Conservation (phyloP, 306 rosid species). For the Prinsepia uniflora region DNA sequence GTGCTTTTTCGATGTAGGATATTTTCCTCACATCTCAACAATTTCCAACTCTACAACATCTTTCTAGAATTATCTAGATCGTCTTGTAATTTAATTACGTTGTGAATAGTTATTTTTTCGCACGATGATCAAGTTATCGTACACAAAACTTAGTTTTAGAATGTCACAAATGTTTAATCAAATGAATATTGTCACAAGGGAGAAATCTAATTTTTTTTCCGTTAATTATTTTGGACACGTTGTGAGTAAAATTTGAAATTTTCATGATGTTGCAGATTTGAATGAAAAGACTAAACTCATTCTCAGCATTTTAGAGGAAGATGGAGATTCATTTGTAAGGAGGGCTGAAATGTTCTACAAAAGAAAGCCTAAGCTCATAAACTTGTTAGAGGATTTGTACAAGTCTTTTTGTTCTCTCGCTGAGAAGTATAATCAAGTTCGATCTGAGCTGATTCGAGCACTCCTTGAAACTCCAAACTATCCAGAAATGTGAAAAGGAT, state of each 20-base stretch:
- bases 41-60: neutral
- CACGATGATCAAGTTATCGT: neutral
- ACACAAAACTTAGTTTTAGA: neutral
- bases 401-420: conserved; percentile 31
- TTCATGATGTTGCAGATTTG: conserved; percentile 22
- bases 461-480: conserved; percentile 9
- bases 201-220: too few relatives aligned
- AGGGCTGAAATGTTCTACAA: conserved; percentile 37
- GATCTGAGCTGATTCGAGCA: conserved; percentile 9
- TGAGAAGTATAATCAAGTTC: conserved; percentile 22
- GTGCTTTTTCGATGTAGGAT: too few relatives aligned
- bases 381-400: conserved; percentile 27
- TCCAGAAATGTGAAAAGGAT: conserved; percentile 12
- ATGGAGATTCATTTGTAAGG: conserved; percentile 34
- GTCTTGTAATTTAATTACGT: too few relatives aligned
- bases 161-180: too few relatives aligned
- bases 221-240: too few relatives aligned
- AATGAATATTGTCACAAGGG: too few relatives aligned
- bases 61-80: too few relatives aligned
- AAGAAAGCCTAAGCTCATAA: conserved; percentile 30
- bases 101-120: too few relatives aligned
- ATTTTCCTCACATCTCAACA: too few relatives aligned
- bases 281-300: conserved; percentile 36
- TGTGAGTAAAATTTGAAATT: too few relatives aligned
- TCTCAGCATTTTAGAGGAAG: conserved; percentile 32